phyloP scores from a whole-genome alignment of 345 rosid species.

The Crucihimalaya himalaica region DNA sequence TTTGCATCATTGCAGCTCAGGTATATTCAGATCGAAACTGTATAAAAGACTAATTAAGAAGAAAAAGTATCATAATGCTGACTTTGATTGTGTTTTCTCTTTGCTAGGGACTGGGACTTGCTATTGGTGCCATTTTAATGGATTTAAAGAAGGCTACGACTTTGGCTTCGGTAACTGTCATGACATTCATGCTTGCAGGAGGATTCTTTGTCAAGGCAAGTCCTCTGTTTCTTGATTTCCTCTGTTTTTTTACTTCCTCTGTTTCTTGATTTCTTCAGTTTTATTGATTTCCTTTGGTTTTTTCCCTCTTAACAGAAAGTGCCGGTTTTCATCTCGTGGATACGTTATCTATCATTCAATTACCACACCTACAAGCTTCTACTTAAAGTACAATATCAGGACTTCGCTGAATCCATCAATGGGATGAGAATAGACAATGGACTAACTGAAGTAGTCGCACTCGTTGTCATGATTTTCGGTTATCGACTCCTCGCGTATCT shows the following conservation, averaged over 20 bases:
- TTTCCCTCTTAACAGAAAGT: slow-evolving; percentile 57
- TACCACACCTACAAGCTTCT: slow-evolving; percentile 96
- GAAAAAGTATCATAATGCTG: not conserved
- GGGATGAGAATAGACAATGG: slow-evolving; percentile 69
- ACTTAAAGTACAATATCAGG: slow-evolving; percentile 78
- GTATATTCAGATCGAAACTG: slow-evolving; percentile 36
- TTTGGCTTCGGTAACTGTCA: slow-evolving; percentile 90
- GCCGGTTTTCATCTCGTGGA: slow-evolving; percentile 86
- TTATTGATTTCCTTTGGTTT: not conserved
- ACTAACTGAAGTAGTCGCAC: slow-evolving; percentile 61
- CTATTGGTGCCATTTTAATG: slow-evolving; percentile 92
- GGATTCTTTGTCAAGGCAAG: slow-evolving; percentile 84
- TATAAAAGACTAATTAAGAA: not conserved
- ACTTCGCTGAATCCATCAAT: slow-evolving; percentile 44
- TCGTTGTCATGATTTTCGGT: slow-evolving; percentile 87
- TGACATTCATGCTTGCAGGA: slow-evolving; percentile 98
- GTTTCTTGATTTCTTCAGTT: slow-evolving; percentile 6
- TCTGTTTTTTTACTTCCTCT: not conserved
- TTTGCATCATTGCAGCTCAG: slow-evolving; percentile 94
- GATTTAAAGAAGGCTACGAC: slow-evolving; percentile 95
- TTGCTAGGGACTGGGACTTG: slow-evolving; percentile 91
- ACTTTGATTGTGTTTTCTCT: not conserved
- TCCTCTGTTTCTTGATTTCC: slow-evolving; percentile 14
- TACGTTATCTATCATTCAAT: slow-evolving; percentile 92
- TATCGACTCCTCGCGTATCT: slow-evolving; percentile 88